Evolutionary conservation across 1,284 basidiomycete genomes (phyloP), one percentile per base, ranked within the genome.

Genomic region (Naganishia albida): DNA sequence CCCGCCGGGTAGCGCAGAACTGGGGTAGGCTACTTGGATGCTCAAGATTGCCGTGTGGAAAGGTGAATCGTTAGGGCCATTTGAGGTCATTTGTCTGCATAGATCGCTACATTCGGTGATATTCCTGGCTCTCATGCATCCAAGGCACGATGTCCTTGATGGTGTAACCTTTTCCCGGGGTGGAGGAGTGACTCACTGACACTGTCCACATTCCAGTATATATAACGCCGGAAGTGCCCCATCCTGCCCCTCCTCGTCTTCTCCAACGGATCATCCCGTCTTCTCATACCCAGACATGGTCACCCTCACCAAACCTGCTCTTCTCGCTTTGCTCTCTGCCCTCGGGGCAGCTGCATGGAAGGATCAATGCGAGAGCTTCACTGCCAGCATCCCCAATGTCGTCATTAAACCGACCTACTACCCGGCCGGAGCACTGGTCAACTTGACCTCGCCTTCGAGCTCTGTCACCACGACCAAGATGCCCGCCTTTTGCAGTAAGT

Each of bases 381-480:
- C 40, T 6, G 54, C 54, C 18, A 44, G 42, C 54, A 44, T 56
- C 4, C 54, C 54, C 26, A 56, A 56, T 56, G 25, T 56, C 13
- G 42, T 30, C 26, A 56, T 56, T 20, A 56, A 56, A 40, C 39
- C 54, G 15, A 43, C 54, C 12, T 56, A 56, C 26, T 56, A 56
- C 40, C 54, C 54, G 0, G 54, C 54, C 7, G 54, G 54, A 3
- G 40, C 54, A 6, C 43, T 56, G 40, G 54, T 56, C 25, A 56
- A 56, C 16, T 18, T 56, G 23, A 56, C 54, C 13, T 56, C 54
- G 16, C 54, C 54, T 15, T 56, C 54, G 26, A 56, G 54, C 28
- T 15, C 42, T 16, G 54, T 56, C 25, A 56, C 40, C 40, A 56
- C 54, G 7, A 56, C 40, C 25, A 56, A 40, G 12, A 28, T 56